Base-by-base conservation (phyloP, 2,329 filamentous ascomycete genomes). In the Colletotrichum nymphaeae region DNA sequence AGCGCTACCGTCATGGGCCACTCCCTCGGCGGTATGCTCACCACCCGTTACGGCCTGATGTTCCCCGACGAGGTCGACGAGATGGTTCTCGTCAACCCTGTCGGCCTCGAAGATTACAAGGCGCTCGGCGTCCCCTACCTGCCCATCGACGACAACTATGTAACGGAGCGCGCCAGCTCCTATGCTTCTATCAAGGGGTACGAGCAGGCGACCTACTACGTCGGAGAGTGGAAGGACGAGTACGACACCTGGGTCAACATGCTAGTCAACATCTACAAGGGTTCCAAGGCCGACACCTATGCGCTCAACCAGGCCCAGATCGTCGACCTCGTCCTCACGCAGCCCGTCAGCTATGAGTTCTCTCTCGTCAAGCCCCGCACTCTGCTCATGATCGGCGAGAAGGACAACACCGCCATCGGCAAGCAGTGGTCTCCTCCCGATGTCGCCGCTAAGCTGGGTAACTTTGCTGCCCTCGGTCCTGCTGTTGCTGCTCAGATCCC, bases 211-310 rank as follows among this genome's bases (percentile, higher is more conserved):
- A 84, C 86, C 19, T 88, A 88, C 79, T 88, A 88, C 76, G 82
- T 84, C 3, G 83, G 83, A 53, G 80, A 83, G 24, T 90, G 88
- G 88, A 78, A 83, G 53, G 77, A 81, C 1, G 80, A 81, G 11
- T 90, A 89, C 79, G 87, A 89, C 74, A 79, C 84, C 14, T 90
- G 88, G 88, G 88, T 89, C 63, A 83, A 84, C 56, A 90, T 90
- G 88, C 83, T 88, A 19, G 82, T 84, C 71, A 85, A 86, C 68
- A 82, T 90, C 63, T 90, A 90, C 80, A 75, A 83, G 66, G 85
- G 87, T 7, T 81, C 82, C 32, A 73, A 84, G 74, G 84, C 83
- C 37, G 77, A 80, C 28, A 79, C 80, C 42, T 89, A 86, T 72
- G 81, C 86, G 19, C 85, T 79, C 66, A 84, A 86, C 75, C 86